phyloP scores from a whole-genome alignment of 2,329 filamentous ascomycete species.

The Claviceps sp. region DNA sequence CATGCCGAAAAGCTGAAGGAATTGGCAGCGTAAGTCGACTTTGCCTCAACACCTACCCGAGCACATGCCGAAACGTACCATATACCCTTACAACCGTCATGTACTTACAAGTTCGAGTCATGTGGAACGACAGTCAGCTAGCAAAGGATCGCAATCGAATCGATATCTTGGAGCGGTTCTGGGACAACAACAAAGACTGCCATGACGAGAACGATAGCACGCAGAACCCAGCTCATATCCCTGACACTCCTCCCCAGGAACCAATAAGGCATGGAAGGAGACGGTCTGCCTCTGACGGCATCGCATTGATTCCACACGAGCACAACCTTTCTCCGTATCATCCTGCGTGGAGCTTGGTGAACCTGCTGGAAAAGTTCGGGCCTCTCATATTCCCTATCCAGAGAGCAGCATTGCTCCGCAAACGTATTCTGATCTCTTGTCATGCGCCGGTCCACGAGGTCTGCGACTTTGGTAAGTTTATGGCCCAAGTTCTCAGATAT shows the following conservation, averaged over 20 bases:
- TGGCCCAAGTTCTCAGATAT: too few relatives aligned
- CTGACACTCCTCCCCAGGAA: slow-evolving; percentile 16
- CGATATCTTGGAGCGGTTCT: slow-evolving; percentile 61
- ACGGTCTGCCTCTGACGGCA: slow-evolving; percentile 49
- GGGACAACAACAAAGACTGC: slow-evolving; percentile 41
- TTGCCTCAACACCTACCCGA: not conserved
- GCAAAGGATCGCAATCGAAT: slow-evolving; percentile 52
- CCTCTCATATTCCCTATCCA: slow-evolving; percentile 87
- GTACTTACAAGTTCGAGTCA: not conserved
- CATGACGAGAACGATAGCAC: slow-evolving; percentile 11
- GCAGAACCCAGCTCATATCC: slow-evolving; percentile 19
- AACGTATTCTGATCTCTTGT: slow-evolving; percentile 76
- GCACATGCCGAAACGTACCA: not conserved
- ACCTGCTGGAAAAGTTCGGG: slow-evolving; percentile 70
- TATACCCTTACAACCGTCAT: not conserved
- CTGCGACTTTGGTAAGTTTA: slow-evolving; percentile 70
- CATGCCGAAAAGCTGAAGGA: slow-evolving; percentile 66
- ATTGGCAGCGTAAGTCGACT: slow-evolving; percentile 49
- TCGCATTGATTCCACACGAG: slow-evolving; percentile 42
- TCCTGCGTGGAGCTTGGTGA: slow-evolving; percentile 70
- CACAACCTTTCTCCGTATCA: slow-evolving; percentile 65
- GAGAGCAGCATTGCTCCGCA: slow-evolving; percentile 71
- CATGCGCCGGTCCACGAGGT: slow-evolving; percentile 72
- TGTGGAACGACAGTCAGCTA: slow-evolving; percentile 32
- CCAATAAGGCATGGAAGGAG: slow-evolving; percentile 36